Base-by-base conservation (phyloP, 805 yeast genomes). In the Candida germanica region DNA sequence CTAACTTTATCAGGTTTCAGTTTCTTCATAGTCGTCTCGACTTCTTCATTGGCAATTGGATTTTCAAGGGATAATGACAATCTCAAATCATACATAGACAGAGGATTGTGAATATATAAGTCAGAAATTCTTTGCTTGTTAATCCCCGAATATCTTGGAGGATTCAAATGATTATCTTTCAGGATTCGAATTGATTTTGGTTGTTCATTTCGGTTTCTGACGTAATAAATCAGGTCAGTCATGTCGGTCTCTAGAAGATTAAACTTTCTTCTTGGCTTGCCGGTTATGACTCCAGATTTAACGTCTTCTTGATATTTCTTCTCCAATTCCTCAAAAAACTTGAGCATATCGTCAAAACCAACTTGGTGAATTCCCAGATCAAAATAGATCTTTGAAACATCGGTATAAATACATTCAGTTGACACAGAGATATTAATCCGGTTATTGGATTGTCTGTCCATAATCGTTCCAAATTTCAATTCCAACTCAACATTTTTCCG, bases 121-220 rank as follows among this genome's bases (percentile, higher is more conserved):
- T 83, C 87, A 2, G 87, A 75, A n/a, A 87, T 62, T 36, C 91
- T 70, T 47, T 77, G 74, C 53, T 88, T 88, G 42, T 79, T 79
- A 35, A 88, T 83, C 28, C 81, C 81, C 21, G 78, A 79, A 33
- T 79, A 78, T 48, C 94, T 69, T 7, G 81, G 80, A 0, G 93
- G 84, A 35, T 70, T 70, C 30, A 75, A 66, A 27, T 43, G 42
- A 42, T 67, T 67, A 56, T 85, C 93, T 36, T 77, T 72, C 10
- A 88, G 75, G 37, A 85, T 73, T 51, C 94, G 68, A 21, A 81
- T 69, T 19, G 73, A 70, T 43, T 75, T 71, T 3, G 88, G 87
- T 46, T 75, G 73, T 44, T 80, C 83, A 42, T 79, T 79, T 34
- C 85, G 67, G 35, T 73, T 67, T n/a, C 75, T 71, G 24, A 78